Evolutionary conservation across 2,329 filamentous ascomycete species (phyloP), one percentile per base, ranked within the genome.

Genomic region (Sclerotinia glacialis): DNA sequence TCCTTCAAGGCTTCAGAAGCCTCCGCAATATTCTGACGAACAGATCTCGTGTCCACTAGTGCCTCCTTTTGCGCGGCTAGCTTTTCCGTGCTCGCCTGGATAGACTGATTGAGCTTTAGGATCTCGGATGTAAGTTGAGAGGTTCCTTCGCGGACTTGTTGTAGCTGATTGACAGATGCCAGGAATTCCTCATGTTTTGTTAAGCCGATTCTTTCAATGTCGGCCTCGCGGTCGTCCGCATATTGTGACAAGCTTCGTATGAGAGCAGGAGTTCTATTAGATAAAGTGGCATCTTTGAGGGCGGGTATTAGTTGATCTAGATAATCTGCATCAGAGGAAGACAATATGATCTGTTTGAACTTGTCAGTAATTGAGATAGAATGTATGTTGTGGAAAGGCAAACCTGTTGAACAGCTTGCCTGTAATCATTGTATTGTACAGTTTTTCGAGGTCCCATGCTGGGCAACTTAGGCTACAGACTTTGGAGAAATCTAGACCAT

Each of bases 181-280:
- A 98, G 89, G 75, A 99, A 99, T 75, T 97, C 95, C 76, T 98
- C 94, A 75, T 99, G 95, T 74, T 97, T 97, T 14, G 91, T 94
- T 74, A 97, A 88, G 73, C 95, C 97, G 73, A 98, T 96, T 28
- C 87, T 87, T 79, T 99, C 95, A 71, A 99, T 98, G 73, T 98
- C 93, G 18, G 86, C 80, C 78, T 99, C 95, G 68, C 93, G 89
- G 56, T 95, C 91, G 72, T 89, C 88, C 44, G 93, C 91, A 78
- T 97, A 96, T 72, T 89, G 87, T 55, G 88, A 86, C 66, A 96
- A 83, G 68, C 90, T 90, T 73, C 93, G 89, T 59, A 93, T 86
- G 50, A 99, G 84, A 67, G 88, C 86, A 49, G 83, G 83, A 8
- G 89, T 89, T 74, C 91, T 85, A 76, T 91, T 89, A 65, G 91